phyloP scores from a whole-genome alignment of 371 early-diverging fungal genomes.

The Conidiobolus incongruus region DNA sequence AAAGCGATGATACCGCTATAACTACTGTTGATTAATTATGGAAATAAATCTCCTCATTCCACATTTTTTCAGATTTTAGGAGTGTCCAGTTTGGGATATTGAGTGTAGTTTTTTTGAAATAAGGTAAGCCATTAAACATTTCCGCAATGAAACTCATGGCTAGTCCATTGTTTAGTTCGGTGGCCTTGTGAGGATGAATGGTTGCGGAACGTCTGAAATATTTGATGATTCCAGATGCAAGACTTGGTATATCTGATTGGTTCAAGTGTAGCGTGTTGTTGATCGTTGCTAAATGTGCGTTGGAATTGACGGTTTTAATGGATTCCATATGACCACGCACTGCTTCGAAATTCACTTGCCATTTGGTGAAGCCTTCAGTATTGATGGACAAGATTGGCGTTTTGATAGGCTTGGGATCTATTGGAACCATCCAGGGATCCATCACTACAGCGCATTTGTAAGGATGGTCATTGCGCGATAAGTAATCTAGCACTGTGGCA shows the following conservation, averaged over 20 bases:
- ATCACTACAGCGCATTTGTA: constrained; percentile 15
- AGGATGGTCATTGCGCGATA: constrained; percentile 7
- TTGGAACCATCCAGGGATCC: constrained; percentile 21
- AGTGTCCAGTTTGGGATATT: no score
- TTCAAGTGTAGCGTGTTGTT: neutral
- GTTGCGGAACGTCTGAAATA: no score
- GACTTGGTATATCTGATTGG: constrained; percentile 4
- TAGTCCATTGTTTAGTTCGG: no score
- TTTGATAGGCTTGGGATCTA: constrained; percentile 1
- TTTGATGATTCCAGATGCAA: no score
- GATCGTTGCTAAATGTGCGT: neutral
- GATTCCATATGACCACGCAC: constrained; percentile 7
- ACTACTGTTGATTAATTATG: no score
- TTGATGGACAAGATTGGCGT: constrained; percentile 14
- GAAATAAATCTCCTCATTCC: no score
- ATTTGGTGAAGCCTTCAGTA: constrained; percentile 12
- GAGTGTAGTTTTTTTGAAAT: no score
- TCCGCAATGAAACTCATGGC: no score
- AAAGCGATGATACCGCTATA: no score
- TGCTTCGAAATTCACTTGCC: constrained; percentile 12
- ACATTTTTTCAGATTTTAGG: no score
- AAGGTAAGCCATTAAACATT: no score
- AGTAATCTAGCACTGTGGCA: constrained; percentile 15
- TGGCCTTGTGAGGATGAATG: no score
- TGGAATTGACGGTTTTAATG: neutral